These are phyloP conservation scores for Stentor roeselii DNA, from an alignment of 73 alveolate genomes.

Conservation along the genomic window DNA sequence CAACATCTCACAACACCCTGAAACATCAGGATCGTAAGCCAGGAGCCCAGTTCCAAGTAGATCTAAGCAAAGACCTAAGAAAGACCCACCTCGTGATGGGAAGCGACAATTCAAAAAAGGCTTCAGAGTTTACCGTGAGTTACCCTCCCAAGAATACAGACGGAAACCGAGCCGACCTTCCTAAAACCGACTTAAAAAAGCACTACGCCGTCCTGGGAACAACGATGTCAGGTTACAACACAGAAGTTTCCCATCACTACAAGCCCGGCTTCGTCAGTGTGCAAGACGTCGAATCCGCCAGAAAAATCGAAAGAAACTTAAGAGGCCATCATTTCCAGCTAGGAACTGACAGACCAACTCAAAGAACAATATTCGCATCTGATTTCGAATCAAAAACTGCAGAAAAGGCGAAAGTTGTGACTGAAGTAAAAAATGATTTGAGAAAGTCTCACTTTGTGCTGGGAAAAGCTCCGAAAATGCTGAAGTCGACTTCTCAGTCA, in stretches of 20 bases:
- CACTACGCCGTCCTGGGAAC: conserved; percentile 6
- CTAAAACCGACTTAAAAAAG: background rate
- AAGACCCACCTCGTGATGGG: conserved; percentile 11
- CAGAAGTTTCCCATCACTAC: background rate
- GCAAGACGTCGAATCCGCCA: background rate
- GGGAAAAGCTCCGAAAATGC: conserved; percentile 1
- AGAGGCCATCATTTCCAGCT: conserved; percentile 9
- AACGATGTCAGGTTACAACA: background rate
- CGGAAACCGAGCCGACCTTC: background rate
- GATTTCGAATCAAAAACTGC: background rate
- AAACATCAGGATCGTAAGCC: background rate
- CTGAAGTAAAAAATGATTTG: background rate
- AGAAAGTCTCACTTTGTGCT: background rate
- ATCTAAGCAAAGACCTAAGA: background rate
- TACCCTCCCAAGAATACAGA: background rate
- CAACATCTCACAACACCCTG: background rate
- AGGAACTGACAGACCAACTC: background rate
- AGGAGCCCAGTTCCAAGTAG: background rate
- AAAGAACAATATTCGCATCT: background rate
- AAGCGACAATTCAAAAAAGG: background rate
- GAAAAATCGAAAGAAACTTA: background rate
- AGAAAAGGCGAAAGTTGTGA: background rate
- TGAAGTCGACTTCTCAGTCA: background rate
- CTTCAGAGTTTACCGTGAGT: background rate
- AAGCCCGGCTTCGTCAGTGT: background rate